phyloP scores from a whole-genome alignment of 78 protist species.

The Dictyostelium intermedium region DNA sequence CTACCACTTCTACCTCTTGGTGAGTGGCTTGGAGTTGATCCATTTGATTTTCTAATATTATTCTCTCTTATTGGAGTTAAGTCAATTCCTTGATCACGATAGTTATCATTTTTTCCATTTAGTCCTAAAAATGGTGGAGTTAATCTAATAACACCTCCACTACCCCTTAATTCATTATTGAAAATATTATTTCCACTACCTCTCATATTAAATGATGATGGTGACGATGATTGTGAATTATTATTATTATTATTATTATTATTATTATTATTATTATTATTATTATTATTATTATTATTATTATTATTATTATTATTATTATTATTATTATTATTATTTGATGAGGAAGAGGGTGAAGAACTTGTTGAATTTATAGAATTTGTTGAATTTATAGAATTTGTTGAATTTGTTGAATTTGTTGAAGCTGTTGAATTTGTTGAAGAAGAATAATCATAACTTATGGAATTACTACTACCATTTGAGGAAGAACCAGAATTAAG shows the following conservation, averaged over 20 bases:
- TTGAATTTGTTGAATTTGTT: neutral
- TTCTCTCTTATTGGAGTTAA: neutral
- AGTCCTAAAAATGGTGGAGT: neutral
- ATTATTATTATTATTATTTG: neutral
- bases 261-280: neutral
- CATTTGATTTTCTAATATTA: neutral
- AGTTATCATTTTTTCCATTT: neutral
- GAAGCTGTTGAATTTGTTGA: neutral
- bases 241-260: neutral
- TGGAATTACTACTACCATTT: neutral
- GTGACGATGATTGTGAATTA: neutral
- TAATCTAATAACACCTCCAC: neutral
- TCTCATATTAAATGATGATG: neutral
- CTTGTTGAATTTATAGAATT: neutral
- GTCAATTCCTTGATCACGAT: neutral
- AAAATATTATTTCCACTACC: constrained; percentile 14
- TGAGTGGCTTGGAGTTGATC: neutral
- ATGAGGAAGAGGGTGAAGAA: neutral
- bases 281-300: neutral
- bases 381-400: neutral
- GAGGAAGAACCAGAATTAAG: neutral
- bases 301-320: neutral
- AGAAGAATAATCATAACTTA: neutral
- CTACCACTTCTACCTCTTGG: constrained; percentile 13
- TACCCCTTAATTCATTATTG: neutral